phyloP scores from a whole-genome alignment of 768 basidiomycete genomes.

The Boletus reticuloceps region DNA sequence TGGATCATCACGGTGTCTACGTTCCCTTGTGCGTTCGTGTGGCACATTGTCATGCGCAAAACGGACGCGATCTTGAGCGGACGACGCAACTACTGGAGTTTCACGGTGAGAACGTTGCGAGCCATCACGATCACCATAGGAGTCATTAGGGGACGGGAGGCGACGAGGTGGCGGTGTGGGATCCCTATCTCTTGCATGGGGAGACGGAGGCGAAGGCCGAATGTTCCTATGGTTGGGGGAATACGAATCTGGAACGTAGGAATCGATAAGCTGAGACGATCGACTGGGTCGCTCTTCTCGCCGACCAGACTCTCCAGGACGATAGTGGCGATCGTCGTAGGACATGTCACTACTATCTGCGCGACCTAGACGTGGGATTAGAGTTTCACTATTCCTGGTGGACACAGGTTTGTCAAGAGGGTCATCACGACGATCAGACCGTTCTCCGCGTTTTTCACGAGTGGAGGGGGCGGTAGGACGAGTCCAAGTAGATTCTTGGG shows the following conservation, averaged over 20 bases:
- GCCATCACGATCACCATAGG: slow-evolving; percentile 23
- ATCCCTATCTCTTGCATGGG: slow-evolving; percentile 25
- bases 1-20: slow-evolving; percentile 25
- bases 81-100: slow-evolving; percentile 9
- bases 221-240: slow-evolving; percentile 22
- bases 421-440: slow-evolving; percentile 27
- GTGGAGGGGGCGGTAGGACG: slow-evolving; percentile 40
- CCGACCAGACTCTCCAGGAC: slow-evolving; percentile 39
- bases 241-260: slow-evolving; percentile 30
- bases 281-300: slow-evolving; percentile 26
- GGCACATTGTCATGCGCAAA: slow-evolving; percentile 11
- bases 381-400: slow-evolving; percentile 22
- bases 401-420: slow-evolving; percentile 24
- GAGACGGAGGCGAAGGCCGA: slow-evolving; percentile 21
- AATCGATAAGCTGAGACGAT: slow-evolving; percentile 22
- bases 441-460: slow-evolving; percentile 24
- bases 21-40: slow-evolving; percentile 22
- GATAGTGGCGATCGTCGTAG: slow-evolving; percentile 65
- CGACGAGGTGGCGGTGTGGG: slow-evolving; percentile 21
- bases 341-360: slow-evolving; percentile 38
- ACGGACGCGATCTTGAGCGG: slow-evolving; percentile 28
- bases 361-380: slow-evolving; percentile 28
- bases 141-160: slow-evolving; percentile 17
- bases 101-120: slow-evolving; percentile 20
- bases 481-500: slow-evolving; percentile 57